Evolutionary conservation across 164 flowering plant species (phyloP), one percentile per base, ranked within the genome.

Genomic region (Umbilicus rupestris): DNA sequence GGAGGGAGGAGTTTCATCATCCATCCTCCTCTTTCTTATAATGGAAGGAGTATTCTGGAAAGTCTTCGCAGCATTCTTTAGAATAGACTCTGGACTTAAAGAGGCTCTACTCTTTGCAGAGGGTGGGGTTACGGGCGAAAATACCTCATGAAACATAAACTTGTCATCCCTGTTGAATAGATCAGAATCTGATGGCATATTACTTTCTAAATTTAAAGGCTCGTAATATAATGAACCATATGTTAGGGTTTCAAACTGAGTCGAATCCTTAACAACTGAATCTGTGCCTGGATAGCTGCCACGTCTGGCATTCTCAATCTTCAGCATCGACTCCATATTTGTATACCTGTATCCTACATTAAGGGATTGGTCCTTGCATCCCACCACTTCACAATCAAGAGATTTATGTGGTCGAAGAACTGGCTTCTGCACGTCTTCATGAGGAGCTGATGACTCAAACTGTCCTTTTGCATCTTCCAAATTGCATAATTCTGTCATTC

Each of bases 31-130:
- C 20, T 62, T 62, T n/a, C 64, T 17, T 31, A 62, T 31, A 33
- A 62, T 62, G 39, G 64, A 62, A 29, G 64, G 64, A 30, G 41
- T 62, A 33, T 62, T 62, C 1, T 19, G 64, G 37, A 62, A 62
- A 31, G 41, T 62, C 64, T 62, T 62, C 12, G 64, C 64, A 62
- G 64, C 64, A 62, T 62, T 62, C n/a, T 62, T 62, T 42, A 62
- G 20, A n/a, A 41, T 64, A 64, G 66, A 64, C 29, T 64, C 66
- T 37, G 66, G 66, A 39, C 66, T 64, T 22, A 29, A 20, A 41
- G 46, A 39, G 31, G 26, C 46, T 37, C 17, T 15, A 41, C 31
- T 19, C 33, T 64, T 64, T 28, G 45, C 49, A 64, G 31, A 39
- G n/a, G 66, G 66, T 16, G 66, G 66, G 45, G 66, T 64, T 39